Conservation (phyloP, 495 filamentous ascomycete genomes). For the Pyrenula massariospora region DNA sequence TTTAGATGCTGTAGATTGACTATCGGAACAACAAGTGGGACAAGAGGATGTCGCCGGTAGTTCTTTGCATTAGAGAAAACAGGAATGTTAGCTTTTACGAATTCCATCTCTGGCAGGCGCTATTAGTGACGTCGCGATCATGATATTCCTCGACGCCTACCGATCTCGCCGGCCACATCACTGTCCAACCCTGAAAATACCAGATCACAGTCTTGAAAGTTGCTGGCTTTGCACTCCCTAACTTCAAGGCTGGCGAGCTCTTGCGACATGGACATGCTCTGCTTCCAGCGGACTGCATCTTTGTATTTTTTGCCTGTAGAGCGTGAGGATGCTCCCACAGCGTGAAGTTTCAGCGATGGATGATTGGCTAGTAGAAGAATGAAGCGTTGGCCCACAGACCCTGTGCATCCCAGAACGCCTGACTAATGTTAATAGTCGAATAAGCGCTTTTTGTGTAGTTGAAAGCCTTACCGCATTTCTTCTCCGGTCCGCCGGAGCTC, state of each 20-base stretch:
- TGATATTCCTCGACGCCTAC: conserved; percentile 23
- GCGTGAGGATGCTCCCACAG: conserved; percentile 66
- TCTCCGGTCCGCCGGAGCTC: neutral
- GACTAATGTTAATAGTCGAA: neutral
- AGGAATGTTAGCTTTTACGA: conserved; percentile 63
- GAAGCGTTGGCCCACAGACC: conserved; percentile 78
- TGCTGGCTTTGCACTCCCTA: conserved; percentile 58
- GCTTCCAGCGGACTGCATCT: conserved; percentile 79
- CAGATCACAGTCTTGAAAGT: conserved; percentile 76
- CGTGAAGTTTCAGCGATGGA: conserved; percentile 62
- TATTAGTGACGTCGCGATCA: neutral
- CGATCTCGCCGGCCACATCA: conserved; percentile 70
- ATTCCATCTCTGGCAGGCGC: conserved; percentile 51
- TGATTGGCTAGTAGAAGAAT: conserved; percentile 72
- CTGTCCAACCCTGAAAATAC: conserved; percentile 81
- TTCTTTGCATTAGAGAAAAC: conserved; percentile 90
- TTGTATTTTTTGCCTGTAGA: conserved; percentile 76
- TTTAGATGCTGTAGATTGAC: conserved; percentile 72
- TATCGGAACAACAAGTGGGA: conserved; percentile 77
- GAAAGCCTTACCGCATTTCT: neutral
- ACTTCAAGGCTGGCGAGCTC: conserved; percentile 57
- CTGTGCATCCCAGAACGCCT: conserved; percentile 60
- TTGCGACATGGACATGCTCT: conserved; percentile 58
- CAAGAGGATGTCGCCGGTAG: conserved; percentile 68
- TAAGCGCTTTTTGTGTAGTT: no score